These are phyloP conservation scores for Globisporangium splendens DNA, from an alignment of 352 stramenopile genomes.

Conservation along the genomic window DNA sequence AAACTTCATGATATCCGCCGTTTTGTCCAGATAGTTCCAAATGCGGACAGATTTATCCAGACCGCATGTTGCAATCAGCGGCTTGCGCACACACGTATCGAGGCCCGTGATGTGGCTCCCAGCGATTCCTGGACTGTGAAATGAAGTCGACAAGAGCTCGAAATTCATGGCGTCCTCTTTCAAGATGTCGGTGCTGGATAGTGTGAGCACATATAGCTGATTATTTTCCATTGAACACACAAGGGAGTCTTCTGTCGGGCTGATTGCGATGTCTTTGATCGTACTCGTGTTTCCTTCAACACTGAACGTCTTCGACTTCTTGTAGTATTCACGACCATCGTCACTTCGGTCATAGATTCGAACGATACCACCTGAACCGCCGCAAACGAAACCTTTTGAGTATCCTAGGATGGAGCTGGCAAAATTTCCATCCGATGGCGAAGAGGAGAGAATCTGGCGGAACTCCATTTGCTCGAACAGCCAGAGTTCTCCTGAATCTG, in stretches of 20 bases:
- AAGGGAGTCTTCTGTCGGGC: slow-evolving; percentile 86
- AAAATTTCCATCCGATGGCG: slow-evolving; percentile 73
- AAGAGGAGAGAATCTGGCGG: slow-evolving; percentile 67
- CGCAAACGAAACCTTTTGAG: slow-evolving; percentile 88
- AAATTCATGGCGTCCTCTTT: slow-evolving; percentile 95
- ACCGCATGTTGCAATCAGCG: slow-evolving; percentile 87
- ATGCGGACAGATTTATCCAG: slow-evolving; percentile 89
- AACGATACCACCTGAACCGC: slow-evolving; percentile 67
- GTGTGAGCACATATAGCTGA: slow-evolving; percentile 88
- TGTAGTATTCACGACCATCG: slow-evolving; percentile 87
- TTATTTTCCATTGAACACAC: slow-evolving; percentile 87
- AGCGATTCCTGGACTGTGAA: slow-evolving; percentile 71
- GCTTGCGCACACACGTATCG: slow-evolving; percentile 92
- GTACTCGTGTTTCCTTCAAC: slow-evolving; percentile 81
- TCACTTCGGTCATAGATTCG: slow-evolving; percentile 86
- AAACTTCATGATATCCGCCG: slow-evolving; percentile 87
- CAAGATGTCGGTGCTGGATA: slow-evolving; percentile 90
- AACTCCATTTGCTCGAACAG: slow-evolving; percentile 94
- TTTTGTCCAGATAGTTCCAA: slow-evolving; percentile 94
- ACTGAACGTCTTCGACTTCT: slow-evolving; percentile 86
- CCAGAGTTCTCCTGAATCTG: slow-evolving; percentile 88
- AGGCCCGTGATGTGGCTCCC: slow-evolving; percentile 88
- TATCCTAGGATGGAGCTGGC: slow-evolving; percentile 85
- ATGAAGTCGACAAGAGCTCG: slow-evolving; percentile 85
- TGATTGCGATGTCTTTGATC: slow-evolving; percentile 85